Conservation (phyloP, 768 basidiomycete species). For the Amanita pallidorosea region DNA sequence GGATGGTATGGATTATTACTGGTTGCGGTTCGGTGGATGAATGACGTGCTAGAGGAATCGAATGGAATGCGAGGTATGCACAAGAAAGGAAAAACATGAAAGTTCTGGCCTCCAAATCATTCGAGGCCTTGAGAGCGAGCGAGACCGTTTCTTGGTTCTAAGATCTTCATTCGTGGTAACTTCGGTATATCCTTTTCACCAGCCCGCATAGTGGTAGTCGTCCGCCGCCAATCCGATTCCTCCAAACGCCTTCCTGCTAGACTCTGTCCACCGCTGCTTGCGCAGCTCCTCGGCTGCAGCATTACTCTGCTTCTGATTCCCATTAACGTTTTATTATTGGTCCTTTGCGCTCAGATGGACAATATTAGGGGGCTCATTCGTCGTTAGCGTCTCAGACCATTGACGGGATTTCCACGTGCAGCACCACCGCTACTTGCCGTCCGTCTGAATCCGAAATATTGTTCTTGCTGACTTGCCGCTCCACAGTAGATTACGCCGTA, state of each 20-base stretch:
- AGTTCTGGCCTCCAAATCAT: not conserved
- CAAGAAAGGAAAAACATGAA: not conserved
- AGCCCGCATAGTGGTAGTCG: constrained; percentile 3
- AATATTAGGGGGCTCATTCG: constrained; percentile 19
- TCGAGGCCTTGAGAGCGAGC: not conserved
- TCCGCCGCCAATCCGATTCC: constrained; percentile 5
- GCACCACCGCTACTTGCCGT: constrained; percentile 18
- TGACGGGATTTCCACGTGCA: constrained; percentile 13
- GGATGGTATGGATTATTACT: not conserved
- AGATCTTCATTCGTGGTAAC: not conserved
- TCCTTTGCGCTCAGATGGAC: constrained; percentile 30
- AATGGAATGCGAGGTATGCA: not conserved
- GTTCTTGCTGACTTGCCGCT: constrained; percentile 51
- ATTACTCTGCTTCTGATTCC: not conserved
- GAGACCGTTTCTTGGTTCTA: not conserved
- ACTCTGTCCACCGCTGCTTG: constrained; percentile 7
- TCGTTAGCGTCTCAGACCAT: constrained; percentile 18
- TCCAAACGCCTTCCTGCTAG: not conserved
- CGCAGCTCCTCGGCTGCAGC: not conserved
- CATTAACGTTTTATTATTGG: constrained; percentile 4
- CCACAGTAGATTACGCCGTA: constrained; percentile 76
- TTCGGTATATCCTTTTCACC: constrained; percentile 3
- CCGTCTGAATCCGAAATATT: constrained; percentile 28
- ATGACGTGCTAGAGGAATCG: not conserved
- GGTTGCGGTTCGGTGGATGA: not conserved